Evolutionary conservation across 495 filamentous ascomycete species (phyloP), one percentile per base, ranked within the genome.

Genomic region (Neurospora sp.): DNA sequence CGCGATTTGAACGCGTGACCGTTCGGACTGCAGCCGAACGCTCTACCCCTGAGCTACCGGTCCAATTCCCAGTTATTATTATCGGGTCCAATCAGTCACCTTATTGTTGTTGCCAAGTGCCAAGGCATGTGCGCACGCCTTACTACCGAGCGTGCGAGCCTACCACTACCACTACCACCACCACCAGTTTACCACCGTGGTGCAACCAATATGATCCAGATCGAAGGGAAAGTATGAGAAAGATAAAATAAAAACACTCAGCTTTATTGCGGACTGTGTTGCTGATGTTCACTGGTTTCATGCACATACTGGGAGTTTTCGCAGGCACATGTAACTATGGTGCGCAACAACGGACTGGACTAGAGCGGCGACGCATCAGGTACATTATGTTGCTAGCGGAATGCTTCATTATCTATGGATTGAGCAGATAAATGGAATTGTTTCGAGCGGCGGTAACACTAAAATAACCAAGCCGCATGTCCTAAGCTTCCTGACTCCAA

Each of bases 51-150:
- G 54, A 62, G 54, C 54, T 62, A 62, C 54, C 54, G 54, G 54
- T 66, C 54, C 54, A 66, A 66, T 66, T 66, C 54, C 27, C 54
- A 66, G 54, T 66, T 66, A 16, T 35, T 1, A 0, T 31, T 31
- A 4, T 4, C 0, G 1, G 5, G 0, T 16, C 2, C 0, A 4
- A 31, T 6, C 6, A 31, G 6, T 2, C 0, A 2, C 3, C 12
- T 16, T 62, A 62, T 62, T 54, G 20, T 2, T 2, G 4, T 1
- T 5, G 20, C 20, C 1, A 23, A 23, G 41, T 7, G 41, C 41
- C 41, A 16, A 42, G 41, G 5, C 41, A 42, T 14, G 41, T 9
- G 10, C 11, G 39, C 11, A 11, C 39, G 3, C 39, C 11, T 18
- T 2, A 12, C 12, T 44, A 8, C 7, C 18, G 8, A 31, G 27